Percentiles rank a stretch among this genome's conserved stretches.
Conservation (phyloP, 164 flowering plant species). For the Kingdonia uniflora region DNA sequence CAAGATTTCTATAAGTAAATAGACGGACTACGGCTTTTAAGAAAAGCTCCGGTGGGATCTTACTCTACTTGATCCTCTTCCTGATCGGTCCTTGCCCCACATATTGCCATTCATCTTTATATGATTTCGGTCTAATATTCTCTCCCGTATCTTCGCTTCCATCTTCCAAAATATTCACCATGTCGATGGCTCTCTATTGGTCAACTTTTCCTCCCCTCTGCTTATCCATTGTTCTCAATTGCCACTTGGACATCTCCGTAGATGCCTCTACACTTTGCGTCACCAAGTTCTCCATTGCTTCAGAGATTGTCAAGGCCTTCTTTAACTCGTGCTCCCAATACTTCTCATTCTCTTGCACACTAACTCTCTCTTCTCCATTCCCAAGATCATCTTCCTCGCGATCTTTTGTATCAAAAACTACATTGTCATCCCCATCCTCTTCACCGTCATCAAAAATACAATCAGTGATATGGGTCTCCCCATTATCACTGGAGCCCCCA, state of each 20-base stretch:
- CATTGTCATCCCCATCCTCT: slow-evolving; percentile 19
- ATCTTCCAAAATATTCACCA: slow-evolving; percentile 29
- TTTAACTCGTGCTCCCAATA: slow-evolving; percentile 75
- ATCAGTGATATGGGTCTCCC: slow-evolving; percentile 3
- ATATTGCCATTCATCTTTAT: slow-evolving; percentile 48
- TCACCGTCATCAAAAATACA: slow-evolving; percentile 14
- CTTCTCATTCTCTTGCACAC: slow-evolving; percentile 39
- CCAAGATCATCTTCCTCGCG: slow-evolving; percentile 33
- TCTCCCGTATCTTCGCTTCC: slow-evolving; percentile 4
- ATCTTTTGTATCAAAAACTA: slow-evolving; percentile 22
- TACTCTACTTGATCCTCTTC: slow-evolving; percentile 60
- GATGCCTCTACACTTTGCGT: slow-evolving; percentile 36
- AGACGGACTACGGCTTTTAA: slow-evolving; percentile 79
- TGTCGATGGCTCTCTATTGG: too few species aligned
- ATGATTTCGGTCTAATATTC: slow-evolving; percentile 29
- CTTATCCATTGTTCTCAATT: slow-evolving; percentile 28
- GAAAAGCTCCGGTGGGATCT: slow-evolving; percentile 72
- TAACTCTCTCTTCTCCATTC: slow-evolving; percentile 20
- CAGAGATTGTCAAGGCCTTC: slow-evolving; percentile 52
- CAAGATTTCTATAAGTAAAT: slow-evolving; percentile 77
- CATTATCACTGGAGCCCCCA: slow-evolving; percentile 10
- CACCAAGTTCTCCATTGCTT: slow-evolving; percentile 60
- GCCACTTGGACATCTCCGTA: slow-evolving; percentile 34
- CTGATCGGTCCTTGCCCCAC: slow-evolving; percentile 43
- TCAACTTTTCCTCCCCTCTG: slow-evolving; percentile 6